Evolutionary conservation across 1,284 basidiomycete species (phyloP).

Genomic region (Sanghuangporus sanghuang): DNA sequence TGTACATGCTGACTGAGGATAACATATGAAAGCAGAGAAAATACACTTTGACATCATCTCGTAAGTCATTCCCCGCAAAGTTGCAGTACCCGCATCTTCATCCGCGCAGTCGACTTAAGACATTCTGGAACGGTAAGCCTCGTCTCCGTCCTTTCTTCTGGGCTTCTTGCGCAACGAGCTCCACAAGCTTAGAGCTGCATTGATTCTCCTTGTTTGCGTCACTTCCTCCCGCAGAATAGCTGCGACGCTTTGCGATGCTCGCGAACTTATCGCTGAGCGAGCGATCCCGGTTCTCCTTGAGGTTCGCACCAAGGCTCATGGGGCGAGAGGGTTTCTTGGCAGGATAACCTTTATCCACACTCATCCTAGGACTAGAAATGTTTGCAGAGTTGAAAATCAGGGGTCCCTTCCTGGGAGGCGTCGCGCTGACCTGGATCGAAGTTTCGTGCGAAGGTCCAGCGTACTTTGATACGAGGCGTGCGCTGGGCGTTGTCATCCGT

Average conservation of each 20-base stretch:
- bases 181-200: not conserved
- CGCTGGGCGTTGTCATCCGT: not conserved
- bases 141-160: constrained; percentile 5
- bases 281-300: constrained; percentile 2
- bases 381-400: not conserved
- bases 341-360: not conserved
- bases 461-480: not conserved
- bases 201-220: constrained; percentile 1
- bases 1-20: not conserved
- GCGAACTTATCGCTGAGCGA: not conserved
- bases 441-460: not conserved
- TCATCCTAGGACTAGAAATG: not conserved
- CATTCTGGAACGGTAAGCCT: constrained; percentile 10
- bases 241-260: constrained; percentile 5
- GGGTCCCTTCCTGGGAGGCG: not conserved
- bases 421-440: not conserved
- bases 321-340: not conserved
- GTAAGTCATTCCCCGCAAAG: not conserved
- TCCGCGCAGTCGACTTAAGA: constrained; percentile 13
- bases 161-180: not conserved
- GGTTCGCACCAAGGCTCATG: not conserved
- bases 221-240: not conserved
- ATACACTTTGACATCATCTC: not conserved
- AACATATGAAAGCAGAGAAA: not conserved
- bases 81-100: not conserved